Percentiles rank a stretch among this genome's conserved stretches.
Conservation (phyloP, 306 rosid species). For the Begonia peltatifolia region DNA sequence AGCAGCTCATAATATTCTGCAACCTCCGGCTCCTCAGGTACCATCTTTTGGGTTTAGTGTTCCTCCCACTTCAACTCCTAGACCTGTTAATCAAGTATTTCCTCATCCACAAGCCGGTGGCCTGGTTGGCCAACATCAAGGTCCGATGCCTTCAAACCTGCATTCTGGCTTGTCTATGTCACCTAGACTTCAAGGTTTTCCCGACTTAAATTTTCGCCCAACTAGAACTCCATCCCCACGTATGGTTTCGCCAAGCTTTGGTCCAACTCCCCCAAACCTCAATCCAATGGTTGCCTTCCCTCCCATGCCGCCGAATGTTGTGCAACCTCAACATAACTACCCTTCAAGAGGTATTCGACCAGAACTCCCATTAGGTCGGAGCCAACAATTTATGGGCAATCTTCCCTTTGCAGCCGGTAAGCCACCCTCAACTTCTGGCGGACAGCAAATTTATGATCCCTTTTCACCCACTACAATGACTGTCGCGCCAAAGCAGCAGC, state of each 20-base stretch:
- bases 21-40: constrained; percentile 26
- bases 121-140: constrained; percentile 33
- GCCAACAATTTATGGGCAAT: constrained; percentile 32
- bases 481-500: constrained; percentile 17
- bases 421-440: constrained; percentile 32
- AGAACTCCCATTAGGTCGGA: constrained; percentile 24
- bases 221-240: constrained; percentile 27
- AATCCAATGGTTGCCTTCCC: constrained; percentile 15
- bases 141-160: constrained; percentile 19
- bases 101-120: constrained; percentile 31
- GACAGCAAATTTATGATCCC: constrained; percentile 84
- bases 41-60: constrained; percentile 26
- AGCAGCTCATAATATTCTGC: constrained; percentile 25
- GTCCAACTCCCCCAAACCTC: constrained; percentile 38
- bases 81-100: constrained; percentile 34
- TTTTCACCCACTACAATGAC: constrained; percentile 66
- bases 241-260: constrained; percentile 41
- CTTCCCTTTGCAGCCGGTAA: constrained; percentile 29
- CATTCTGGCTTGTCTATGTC: constrained; percentile 25
- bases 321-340: constrained; percentile 34
- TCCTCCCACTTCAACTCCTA: constrained; percentile 25
- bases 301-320: constrained; percentile 27
- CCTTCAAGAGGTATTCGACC: constrained; percentile 23
- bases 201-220: constrained; percentile 26
- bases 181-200: constrained; percentile 33